Evolutionary conservation across 164 flowering plant genomes (phyloP).

Genomic region (Magnolia sinica): DNA sequence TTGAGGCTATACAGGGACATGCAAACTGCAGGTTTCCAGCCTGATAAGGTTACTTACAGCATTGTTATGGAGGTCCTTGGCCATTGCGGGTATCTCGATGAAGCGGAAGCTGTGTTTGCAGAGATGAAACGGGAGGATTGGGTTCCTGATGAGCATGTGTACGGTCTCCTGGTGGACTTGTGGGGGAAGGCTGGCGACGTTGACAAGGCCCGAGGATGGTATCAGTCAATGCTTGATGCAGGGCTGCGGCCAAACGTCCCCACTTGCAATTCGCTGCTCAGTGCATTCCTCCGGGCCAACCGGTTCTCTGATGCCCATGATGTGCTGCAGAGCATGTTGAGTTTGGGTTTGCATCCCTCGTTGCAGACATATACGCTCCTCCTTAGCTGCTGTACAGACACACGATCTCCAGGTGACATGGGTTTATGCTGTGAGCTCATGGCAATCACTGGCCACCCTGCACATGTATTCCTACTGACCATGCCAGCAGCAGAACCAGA

Average conservation of each 20-base stretch:
- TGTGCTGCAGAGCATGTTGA: conserved; percentile 66
- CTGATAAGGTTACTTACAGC: conserved; percentile 93
- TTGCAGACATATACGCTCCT: conserved; percentile 89
- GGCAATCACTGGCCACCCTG: conserved; percentile 83
- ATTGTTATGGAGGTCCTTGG: conserved; percentile 99
- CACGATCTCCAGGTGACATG: conserved; percentile 55
- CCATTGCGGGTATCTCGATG: conserved; percentile 84
- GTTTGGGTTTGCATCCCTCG: conserved; percentile 71
- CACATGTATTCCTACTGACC: conserved; percentile 64
- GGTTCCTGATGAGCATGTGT: conserved; percentile 95
- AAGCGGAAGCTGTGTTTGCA: conserved; percentile 77
- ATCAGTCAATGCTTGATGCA: conserved; percentile 80
- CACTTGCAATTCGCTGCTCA: conserved; percentile 88
- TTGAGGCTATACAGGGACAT: conserved; percentile 75
- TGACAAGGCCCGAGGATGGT: conserved; percentile 85
- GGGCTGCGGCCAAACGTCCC: conserved; percentile 91
- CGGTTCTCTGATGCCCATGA: conserved; percentile 65
- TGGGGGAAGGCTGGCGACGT: conserved; percentile 92
- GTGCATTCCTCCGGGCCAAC: conserved; percentile 79
- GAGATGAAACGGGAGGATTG: conserved; percentile 75
- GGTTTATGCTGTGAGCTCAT: conserved; percentile 69
- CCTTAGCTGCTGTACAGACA: conserved; percentile 86
- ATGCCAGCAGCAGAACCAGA: conserved; percentile 84
- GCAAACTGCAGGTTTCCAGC: conserved; percentile 84
- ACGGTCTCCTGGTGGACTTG: conserved; percentile 91